These are phyloP conservation scores for Marasmius tenuissimus DNA, from an alignment of 1,284 basidiomycete species.

Conservation along the genomic window DNA sequence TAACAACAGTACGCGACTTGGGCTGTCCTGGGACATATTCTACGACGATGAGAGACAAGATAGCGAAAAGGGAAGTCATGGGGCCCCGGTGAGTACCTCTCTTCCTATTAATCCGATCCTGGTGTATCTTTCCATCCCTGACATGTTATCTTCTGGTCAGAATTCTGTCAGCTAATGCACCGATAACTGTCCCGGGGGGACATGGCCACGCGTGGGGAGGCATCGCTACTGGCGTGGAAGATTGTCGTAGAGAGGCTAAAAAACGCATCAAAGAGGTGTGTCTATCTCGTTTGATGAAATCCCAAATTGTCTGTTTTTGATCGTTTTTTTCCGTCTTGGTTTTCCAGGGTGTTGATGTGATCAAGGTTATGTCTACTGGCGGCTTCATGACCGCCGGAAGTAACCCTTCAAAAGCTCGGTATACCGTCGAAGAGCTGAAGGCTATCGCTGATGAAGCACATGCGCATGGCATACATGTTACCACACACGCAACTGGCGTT, in stretches of 20 bases:
- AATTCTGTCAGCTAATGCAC: constrained; percentile 12
- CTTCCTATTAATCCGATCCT: neutral
- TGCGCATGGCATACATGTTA: constrained; percentile 8
- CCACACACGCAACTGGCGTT: constrained; percentile 13
- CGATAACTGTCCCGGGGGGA: constrained; percentile 13
- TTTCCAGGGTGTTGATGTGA: constrained; percentile 12
- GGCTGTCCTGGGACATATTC: constrained; percentile 11
- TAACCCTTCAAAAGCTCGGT: constrained; percentile 10
- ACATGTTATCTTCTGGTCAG: neutral
- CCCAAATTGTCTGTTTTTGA: neutral
- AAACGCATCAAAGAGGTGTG: constrained; percentile 11
- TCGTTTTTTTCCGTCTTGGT: neutral
- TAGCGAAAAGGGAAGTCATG: constrained; percentile 7
- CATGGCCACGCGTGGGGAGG: constrained; percentile 14
- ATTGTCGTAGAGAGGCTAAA: constrained; percentile 7
- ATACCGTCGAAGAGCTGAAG: constrained; percentile 12
- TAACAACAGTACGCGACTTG: constrained; percentile 13
- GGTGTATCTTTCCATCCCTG: neutral
- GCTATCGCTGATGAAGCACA: constrained; percentile 13
- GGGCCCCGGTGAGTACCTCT: constrained; percentile 12
- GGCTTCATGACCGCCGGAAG: constrained; percentile 15
- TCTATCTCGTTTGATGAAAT: neutral
- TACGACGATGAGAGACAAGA: constrained; percentile 9
- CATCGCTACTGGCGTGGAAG: constrained; percentile 10
- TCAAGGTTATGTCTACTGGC: constrained; percentile 15